A percentile compares a stretch with the other conserved stretches of the same genome.
phyloP scores from a whole-genome alignment of 225 moss, liverwort and hornwort genomes.

The Sphagnum contortum region DNA sequence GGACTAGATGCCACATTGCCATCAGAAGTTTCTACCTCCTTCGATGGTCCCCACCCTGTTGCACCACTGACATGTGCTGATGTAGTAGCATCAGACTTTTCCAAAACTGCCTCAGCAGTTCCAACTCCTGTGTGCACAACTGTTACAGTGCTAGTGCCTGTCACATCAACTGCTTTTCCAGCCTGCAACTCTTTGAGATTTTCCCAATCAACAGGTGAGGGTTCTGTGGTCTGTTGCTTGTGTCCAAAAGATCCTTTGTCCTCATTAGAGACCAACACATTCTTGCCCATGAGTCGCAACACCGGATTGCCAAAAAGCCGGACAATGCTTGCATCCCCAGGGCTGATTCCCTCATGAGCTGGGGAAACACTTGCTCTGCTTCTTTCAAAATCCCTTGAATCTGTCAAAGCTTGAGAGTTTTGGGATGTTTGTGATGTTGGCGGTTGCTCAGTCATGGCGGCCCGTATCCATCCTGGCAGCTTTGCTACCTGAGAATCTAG shows the following conservation, averaged over 20 bases:
- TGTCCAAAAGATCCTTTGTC: background rate
- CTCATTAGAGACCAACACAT: slow-evolving; percentile 3
- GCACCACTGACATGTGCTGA: background rate
- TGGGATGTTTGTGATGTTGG: background rate
- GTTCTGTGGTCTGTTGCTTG: too few relatives aligned
- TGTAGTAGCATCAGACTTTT: background rate
- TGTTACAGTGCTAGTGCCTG: background rate
- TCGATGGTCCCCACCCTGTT: background rate
- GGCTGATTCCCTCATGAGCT: background rate
- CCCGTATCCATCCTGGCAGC: background rate
- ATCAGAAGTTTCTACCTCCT: background rate
- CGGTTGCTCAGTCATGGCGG: slow-evolving; percentile 1
- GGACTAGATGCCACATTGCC: background rate
- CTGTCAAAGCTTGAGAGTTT: background rate
- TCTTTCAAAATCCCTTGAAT: background rate
- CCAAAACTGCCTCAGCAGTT: background rate
- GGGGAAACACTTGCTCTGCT: background rate
- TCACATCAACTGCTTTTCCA: background rate
- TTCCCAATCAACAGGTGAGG: background rate
- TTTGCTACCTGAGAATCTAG: background rate
- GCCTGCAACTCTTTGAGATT: background rate
- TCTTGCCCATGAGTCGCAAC: slow-evolving; percentile 6
- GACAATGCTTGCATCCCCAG: slow-evolving; percentile 2
- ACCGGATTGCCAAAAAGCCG: slow-evolving; percentile 4
- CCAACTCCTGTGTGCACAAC: background rate